phyloP scores from a whole-genome alignment of 148 eudicot genomes.

The Camellia japonica region DNA sequence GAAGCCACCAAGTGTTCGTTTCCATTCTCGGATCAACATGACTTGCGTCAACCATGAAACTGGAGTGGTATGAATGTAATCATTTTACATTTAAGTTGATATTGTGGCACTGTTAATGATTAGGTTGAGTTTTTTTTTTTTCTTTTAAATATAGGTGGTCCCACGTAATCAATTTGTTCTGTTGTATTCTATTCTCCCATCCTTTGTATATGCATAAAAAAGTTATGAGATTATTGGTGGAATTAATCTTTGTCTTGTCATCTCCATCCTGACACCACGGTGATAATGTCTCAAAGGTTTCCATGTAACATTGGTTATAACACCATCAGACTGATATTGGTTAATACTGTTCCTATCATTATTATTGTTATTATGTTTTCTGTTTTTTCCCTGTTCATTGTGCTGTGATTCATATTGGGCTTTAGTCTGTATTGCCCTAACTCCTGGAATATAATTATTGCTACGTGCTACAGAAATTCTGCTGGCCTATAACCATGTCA shows the following conservation, averaged over 20 bases:
- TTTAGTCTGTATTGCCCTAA: neutral
- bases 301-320: neutral
- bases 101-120: neutral
- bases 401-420: neutral
- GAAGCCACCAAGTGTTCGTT: conserved; percentile 57
- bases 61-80: conserved; percentile 39
- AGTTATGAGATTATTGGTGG: neutral
- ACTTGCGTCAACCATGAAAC: conserved; percentile 56
- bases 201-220: neutral
- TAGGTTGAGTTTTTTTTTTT: no score
- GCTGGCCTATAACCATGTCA: neutral
- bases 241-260: neutral
- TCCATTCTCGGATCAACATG: conserved; percentile 53
- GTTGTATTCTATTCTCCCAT: neutral
- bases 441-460: neutral
- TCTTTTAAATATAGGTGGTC: no score
- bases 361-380: neutral
- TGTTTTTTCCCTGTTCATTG: neutral
- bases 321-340: neutral
- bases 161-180: neutral
- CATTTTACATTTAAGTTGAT: conserved; percentile 4
- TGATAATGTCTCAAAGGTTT: neutral
- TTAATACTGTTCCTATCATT: neutral
- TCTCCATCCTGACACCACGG: neutral
- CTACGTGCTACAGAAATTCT: neutral